Conservation (phyloP, 2,329 filamentous ascomycete genomes). For the Neophaeococcomyces mojaviensis region DNA sequence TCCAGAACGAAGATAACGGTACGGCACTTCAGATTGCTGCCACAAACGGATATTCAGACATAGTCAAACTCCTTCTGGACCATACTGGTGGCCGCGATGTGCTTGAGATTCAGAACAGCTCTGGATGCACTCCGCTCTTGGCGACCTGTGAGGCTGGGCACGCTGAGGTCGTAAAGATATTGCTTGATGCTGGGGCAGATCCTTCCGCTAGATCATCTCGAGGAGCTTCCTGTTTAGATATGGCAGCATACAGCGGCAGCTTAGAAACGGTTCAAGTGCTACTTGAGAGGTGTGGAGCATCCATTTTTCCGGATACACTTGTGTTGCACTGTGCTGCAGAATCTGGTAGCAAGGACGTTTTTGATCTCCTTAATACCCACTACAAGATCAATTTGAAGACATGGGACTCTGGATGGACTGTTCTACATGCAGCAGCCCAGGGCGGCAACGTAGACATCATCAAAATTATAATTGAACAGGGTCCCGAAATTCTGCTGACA, state of each 20-base stretch:
- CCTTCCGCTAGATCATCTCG: neutral
- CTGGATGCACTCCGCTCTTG: conserved; percentile 4
- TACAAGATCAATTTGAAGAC: neutral
- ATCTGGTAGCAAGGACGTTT: neutral
- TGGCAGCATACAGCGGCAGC: neutral
- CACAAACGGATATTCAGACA: conserved; percentile 13
- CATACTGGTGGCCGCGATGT: neutral
- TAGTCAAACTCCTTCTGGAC: conserved; percentile 14
- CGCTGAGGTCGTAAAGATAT: conserved; percentile 7
- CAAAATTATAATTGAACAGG: neutral
- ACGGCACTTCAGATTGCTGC: conserved; percentile 19
- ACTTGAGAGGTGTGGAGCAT: neutral
- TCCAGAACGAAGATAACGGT: conserved; percentile 9
- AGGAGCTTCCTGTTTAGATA: neutral
- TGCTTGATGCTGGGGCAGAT: conserved; percentile 13
- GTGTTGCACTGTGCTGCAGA: neutral
- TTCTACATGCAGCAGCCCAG: neutral
- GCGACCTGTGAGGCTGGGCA: conserved; percentile 6
- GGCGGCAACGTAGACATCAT: neutral
- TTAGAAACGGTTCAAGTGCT: neutral
- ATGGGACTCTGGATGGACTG: neutral
- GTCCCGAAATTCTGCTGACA: too few relatives aligned
- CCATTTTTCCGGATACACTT: neutral
- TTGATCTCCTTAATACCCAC: neutral
- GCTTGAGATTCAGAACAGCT: neutral